phyloP scores from a whole-genome alignment of 495 filamentous ascomycete species.

The Penicillium manginii region DNA sequence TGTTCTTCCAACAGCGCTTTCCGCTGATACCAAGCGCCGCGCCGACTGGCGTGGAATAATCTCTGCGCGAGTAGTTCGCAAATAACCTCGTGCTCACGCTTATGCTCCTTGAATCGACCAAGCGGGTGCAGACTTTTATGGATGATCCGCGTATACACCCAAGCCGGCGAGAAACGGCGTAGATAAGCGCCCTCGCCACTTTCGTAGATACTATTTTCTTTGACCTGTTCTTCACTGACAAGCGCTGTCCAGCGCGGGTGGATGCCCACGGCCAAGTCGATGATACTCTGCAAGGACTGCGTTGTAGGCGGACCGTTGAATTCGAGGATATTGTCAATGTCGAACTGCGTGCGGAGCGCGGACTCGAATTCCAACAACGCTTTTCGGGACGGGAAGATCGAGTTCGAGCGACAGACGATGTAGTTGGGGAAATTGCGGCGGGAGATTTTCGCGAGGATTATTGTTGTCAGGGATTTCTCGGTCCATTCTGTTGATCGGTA shows the following conservation, averaged over 20 bases:
- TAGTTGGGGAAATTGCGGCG: constrained; percentile 87
- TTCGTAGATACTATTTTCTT: constrained; percentile 80
- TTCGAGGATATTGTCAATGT: constrained; percentile 83
- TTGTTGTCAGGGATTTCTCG: constrained; percentile 92
- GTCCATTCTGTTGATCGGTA: constrained; percentile 97
- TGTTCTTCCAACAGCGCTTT: constrained; percentile 94
- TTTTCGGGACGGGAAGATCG: constrained; percentile 79
- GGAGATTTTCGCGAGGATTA: constrained; percentile 89
- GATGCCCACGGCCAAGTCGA: constrained; percentile 72
- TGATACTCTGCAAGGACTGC: constrained; percentile 66
- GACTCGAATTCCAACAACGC: constrained; percentile 87
- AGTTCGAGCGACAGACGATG: constrained; percentile 85
- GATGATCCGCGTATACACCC: constrained; percentile 90
- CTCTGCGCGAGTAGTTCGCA: constrained; percentile 77
- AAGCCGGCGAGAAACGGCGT: constrained; percentile 87
- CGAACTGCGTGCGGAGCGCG: constrained; percentile 79
- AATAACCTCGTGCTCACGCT: constrained; percentile 75
- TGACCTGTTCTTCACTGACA: constrained; percentile 74
- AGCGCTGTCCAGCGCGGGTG: constrained; percentile 80
- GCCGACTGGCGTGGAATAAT: constrained; percentile 81
- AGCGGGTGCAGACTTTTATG: constrained; percentile 86
- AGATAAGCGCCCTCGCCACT: constrained; percentile 89
- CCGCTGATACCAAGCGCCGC: constrained; percentile 94
- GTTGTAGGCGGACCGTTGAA: constrained; percentile 73
- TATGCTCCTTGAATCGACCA: constrained; percentile 79